Percentiles rank a stretch among this genome's conserved stretches.
Evolutionary conservation across 148 eudicot species (phyloP).

Genomic region (Polygonum maritimum): DNA sequence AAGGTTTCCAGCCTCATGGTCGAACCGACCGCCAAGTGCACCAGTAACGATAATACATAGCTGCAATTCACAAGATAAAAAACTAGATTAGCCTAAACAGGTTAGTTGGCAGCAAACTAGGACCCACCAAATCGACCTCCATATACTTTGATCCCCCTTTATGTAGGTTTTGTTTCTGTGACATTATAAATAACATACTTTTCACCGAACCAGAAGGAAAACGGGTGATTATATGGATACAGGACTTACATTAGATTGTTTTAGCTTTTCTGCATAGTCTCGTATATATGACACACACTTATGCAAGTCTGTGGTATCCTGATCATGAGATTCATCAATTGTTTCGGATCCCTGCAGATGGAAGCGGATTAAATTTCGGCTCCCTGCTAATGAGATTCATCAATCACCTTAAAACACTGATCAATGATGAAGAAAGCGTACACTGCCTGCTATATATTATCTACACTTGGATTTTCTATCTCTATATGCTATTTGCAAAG

Average conservation of each 20-base stretch:
- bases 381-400: no score
- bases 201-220: not conserved
- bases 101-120: not conserved
- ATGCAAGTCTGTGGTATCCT: slow-evolving; percentile 90
- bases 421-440: not conserved
- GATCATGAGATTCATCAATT: slow-evolving; percentile 73
- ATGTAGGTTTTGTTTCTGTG: not conserved
- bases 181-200: not conserved
- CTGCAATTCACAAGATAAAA: slow-evolving; percentile 24
- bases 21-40: slow-evolving; percentile 95
- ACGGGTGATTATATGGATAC: not conserved
- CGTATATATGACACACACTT: slow-evolving; percentile 62
- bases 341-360: slow-evolving; percentile 58
- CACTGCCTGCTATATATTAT: not conserved
- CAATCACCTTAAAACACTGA: not conserved
- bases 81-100: not conserved
- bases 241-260: slow-evolving; percentile 51
- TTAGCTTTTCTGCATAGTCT: slow-evolving; percentile 35
- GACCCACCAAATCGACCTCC: not conserved
- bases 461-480: not conserved
- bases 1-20: slow-evolving; percentile 88
- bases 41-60: slow-evolving; percentile 76
- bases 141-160: not conserved
- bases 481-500: not conserved
- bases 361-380: not conserved